Evolutionary conservation across 495 filamentous ascomycete genomes (phyloP).

Genomic region (Penicillium parvum): DNA sequence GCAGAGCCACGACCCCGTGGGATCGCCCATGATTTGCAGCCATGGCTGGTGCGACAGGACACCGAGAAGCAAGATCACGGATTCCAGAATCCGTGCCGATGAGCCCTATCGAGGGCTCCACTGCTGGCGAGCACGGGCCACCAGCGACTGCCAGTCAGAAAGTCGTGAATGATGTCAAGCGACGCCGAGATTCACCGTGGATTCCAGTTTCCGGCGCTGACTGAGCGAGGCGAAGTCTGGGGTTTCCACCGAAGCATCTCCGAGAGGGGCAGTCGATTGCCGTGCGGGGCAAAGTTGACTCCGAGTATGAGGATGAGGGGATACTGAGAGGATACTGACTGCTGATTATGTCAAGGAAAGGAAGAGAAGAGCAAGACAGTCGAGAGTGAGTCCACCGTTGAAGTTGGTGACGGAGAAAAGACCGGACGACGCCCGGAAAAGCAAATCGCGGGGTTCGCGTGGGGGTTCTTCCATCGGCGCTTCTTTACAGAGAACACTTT

Average conservation of each 20-base stretch:
- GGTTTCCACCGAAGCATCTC: background rate
- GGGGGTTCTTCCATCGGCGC: slow-evolving; percentile 13
- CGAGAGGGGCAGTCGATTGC: background rate
- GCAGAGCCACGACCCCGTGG: background rate
- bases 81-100: slow-evolving; percentile 25
- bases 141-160: background rate
- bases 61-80: slow-evolving; percentile 20
- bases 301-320: background rate
- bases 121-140: background rate
- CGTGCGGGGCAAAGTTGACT: background rate
- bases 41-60: slow-evolving; percentile 5
- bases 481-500: slow-evolving; percentile 5
- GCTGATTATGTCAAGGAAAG: too few species aligned
- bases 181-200: slow-evolving; percentile 8
- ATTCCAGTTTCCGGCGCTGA: slow-evolving; percentile 35
- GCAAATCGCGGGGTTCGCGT: slow-evolving; percentile 1
- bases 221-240: background rate
- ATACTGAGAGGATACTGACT: too few species aligned
- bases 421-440: background rate
- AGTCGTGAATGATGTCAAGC: slow-evolving; percentile 27
- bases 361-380: too few species aligned
- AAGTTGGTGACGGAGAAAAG: slow-evolving; percentile 22
- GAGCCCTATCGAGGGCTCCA: background rate
- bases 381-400: slow-evolving; percentile 15
- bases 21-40: slow-evolving; percentile 21